Evolutionary conservation across 208 protist species (phyloP).

Genomic region (Vickermania ingenoplastis): DNA sequence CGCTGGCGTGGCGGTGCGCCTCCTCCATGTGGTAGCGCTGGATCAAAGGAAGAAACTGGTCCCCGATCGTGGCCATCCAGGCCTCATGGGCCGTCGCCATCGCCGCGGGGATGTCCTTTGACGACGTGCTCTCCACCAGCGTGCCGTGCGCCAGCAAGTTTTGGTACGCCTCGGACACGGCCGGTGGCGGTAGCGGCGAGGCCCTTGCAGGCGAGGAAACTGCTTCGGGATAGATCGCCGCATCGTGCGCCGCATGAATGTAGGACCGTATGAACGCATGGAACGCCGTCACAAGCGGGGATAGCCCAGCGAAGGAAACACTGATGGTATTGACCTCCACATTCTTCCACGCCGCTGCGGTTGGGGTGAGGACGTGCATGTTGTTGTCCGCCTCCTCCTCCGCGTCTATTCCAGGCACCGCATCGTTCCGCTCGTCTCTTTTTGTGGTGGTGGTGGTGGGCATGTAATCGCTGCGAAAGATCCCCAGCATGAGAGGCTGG

Average conservation of each 20-base stretch:
- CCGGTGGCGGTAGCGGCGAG: neutral
- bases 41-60: conserved; percentile 13
- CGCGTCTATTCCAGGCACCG: too few relatives aligned
- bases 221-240: neutral
- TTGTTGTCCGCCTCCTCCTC: neutral
- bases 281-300: conserved; percentile 68
- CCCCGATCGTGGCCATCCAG: conserved; percentile 16
- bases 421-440: too few relatives aligned
- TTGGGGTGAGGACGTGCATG: neutral
- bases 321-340: conserved; percentile 97
- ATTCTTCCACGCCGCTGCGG: conserved; percentile 65
- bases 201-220: neutral
- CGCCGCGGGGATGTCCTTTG: conserved; percentile 24
- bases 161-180: neutral
- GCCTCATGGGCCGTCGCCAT: conserved; percentile 28
- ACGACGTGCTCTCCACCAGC: conserved; percentile 30
- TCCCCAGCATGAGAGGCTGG: conserved; percentile 83
- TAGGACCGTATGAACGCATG: conserved; percentile 67
- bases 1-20: neutral
- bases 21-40: neutral
- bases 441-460: conserved; percentile 7
- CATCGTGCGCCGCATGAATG: conserved; percentile 6
- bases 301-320: conserved; percentile 87
- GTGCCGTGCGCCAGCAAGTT: neutral
- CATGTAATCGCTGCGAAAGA: conserved; percentile 95